Percentiles rank a stretch among this genome's conserved stretches.
These are phyloP conservation scores for Boletellus sp. DNA, from an alignment of 768 basidiomycete species.

Conservation along the genomic window DNA sequence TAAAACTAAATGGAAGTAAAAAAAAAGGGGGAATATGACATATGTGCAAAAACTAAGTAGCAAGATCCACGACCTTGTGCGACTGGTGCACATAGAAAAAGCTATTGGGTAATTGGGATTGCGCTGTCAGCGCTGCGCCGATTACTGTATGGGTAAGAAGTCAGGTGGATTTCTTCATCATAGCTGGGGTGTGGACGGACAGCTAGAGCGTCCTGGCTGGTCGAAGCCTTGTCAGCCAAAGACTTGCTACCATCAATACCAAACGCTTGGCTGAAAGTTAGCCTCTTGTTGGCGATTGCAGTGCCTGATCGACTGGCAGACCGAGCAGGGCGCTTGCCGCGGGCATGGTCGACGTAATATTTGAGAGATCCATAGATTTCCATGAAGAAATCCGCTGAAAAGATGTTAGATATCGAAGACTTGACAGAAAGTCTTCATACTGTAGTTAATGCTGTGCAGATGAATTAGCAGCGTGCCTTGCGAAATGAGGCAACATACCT, in stretches of 20 bases:
- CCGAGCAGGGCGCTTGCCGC: conserved; percentile 29
- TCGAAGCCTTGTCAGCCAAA: conserved; percentile 4
- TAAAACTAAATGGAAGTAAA: neutral
- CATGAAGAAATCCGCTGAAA: conserved; percentile 55
- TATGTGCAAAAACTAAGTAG: neutral
- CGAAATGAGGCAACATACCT: conserved; percentile 21
- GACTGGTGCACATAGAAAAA: neutral
- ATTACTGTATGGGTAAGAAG: conserved; percentile 33
- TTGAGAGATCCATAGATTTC: conserved; percentile 63
- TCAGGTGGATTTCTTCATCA: conserved; percentile 40
- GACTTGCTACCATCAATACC: conserved; percentile 28
- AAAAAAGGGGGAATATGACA: neutral
- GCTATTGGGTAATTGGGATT: conserved; percentile 5
- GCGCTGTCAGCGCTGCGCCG: conserved; percentile 4
- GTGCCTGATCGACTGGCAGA: conserved; percentile 15
- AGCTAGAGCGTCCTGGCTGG: conserved; percentile 5
- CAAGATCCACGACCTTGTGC: neutral
- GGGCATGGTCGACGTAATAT: conserved; percentile 50
- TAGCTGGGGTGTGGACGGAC: conserved; percentile 28
- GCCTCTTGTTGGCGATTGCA: conserved; percentile 24
- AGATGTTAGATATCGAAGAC: conserved; percentile 6
- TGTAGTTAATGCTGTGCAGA: conserved; percentile 40
- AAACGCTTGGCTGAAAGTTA: conserved; percentile 40
- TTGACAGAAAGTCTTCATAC: conserved; percentile 28
- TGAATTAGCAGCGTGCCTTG: conserved; percentile 1